Evolutionary conservation across 2,329 filamentous ascomycete species (phyloP), one percentile per base, ranked within the genome.

Genomic region (Paraphoma sp.): DNA sequence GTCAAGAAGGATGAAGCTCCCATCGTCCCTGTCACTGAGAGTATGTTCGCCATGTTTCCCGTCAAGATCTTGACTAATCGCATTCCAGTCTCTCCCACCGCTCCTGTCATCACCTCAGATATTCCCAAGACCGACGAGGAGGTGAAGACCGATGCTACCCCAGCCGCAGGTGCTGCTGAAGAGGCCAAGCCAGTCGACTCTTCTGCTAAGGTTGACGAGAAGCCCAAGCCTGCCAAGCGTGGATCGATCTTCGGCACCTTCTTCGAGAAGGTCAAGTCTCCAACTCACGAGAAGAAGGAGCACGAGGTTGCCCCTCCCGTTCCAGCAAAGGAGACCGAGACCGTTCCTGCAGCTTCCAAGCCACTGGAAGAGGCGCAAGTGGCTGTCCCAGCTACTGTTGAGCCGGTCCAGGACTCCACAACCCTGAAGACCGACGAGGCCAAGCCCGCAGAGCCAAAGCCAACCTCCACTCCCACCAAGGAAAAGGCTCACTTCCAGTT

Each of bases 211-310:
- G 69, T 76, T 43, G 71, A 76, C 46, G 68, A 73, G 59, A 76
- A 76, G 68, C 76, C 83, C 67, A 93, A 92, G 87, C 77, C 78
- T 46, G 84, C 86, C 79, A 96, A 96, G 90, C 91, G 92, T 78
- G 87, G 88, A 79, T 95, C 91, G 65, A 89, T 93, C 71, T 96
- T 96, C 79, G 87, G 87, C 69, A 88, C 87, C 72, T 87, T 91
- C 75, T 85, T 84, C 79, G 90, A 92, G 67, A 79, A 79, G 74
- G 72, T 82, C 54, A 80, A 79, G 73, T 80, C 78, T 73, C 81
- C 81, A 10, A 76, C 75, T 36, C 74, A 73, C 59, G 81, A 83
- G 85, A 94, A 94, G 84, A 88, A 90, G 77, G 88, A 88, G 63
- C 83, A 87, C 68, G 88, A 90, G 73, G 83, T 85, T 63, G 78